These are phyloP conservation scores for Nicotiana noctiflora DNA, from an alignment of 257 asterid genomes.

Conservation along the genomic window DNA sequence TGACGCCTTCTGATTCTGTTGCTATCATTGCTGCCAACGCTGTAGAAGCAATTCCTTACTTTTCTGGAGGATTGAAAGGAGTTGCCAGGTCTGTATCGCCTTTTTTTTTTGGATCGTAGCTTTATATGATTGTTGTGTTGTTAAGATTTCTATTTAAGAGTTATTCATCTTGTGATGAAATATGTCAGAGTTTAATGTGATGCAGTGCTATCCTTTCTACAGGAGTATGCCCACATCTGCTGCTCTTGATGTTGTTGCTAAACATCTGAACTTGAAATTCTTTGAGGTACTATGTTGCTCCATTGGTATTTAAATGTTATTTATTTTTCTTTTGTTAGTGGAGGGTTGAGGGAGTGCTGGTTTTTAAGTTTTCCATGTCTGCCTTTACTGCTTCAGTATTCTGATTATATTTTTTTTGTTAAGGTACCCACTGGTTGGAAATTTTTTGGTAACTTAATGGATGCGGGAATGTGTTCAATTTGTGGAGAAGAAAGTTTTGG, in stretches of 20 bases:
- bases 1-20: constrained; percentile 98
- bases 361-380: constrained; percentile 16
- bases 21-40: constrained; percentile 98
- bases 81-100: constrained; percentile 69
- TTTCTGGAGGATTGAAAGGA: constrained; percentile 93
- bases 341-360: constrained; percentile 12
- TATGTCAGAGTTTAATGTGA: background rate
- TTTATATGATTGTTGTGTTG: background rate
- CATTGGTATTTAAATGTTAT: background rate
- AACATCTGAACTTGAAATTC: constrained; percentile 73
- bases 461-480: constrained; percentile 96
- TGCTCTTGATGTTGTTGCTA: constrained; percentile 97
- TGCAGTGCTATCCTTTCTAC: constrained; percentile 21
- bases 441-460: constrained; percentile 97
- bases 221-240: constrained; percentile 99
- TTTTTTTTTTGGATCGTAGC: background rate
- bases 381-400: background rate
- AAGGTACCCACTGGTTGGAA: constrained; percentile 99
- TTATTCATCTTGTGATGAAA: background rate
- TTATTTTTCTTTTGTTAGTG: background rate
- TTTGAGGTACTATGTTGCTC: constrained; percentile 58
- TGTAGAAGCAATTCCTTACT: constrained; percentile 86
- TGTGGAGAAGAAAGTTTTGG: constrained; percentile 99
- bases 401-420: constrained; percentile 8
- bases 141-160: background rate